Base-by-base conservation (phyloP, 2,329 filamentous ascomycete genomes). In the Trichoderma atroviride region DNA sequence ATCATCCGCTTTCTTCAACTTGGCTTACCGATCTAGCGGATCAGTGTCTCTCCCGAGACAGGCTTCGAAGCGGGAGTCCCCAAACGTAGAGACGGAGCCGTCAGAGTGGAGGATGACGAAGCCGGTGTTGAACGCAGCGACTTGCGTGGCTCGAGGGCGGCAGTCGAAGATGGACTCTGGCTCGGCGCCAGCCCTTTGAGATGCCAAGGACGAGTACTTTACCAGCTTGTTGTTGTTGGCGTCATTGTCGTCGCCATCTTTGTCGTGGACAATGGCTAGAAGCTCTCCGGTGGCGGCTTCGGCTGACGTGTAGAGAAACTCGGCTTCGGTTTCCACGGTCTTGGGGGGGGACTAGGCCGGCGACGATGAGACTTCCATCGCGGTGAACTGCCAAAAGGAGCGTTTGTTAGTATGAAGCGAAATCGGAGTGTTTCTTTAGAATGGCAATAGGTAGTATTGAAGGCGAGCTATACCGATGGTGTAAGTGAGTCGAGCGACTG, bases 61-160 rank as follows among this genome's bases (percentile, higher is more conserved):
- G 43, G 83, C 79, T 33, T 80, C 78, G 73, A 87, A 90, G 19
- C 89, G 84, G 58, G 83, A 78, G 73, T 92, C 89, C 9, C 89
- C 89, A 76, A 84, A 81, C 0, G 85, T 86, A 71, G 80, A 83
- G 31, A 88, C 84, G 1, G 77, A 74, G n/a, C 82, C 83, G 13
- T 81, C 74, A 0, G 80, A 68, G 2, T 82, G 77, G 7, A 87
- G 77, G 16, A 84, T 80, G 5, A 81, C 79, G 73, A 87, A 87
- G 1, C 86, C 86, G 0, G 82, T 78, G 55, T 84, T 82, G 72
- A 83, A 87, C 19, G 84, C 80, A 22, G 78, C 81, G 1, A 86
- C 73, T 67, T 87, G 83, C 24, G 73, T 74, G 24, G 84, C 75
- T 1, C 55, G 59, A 31, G 71, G 70, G 10, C 71, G 37, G 24